Evolutionary conservation across 2,329 filamentous ascomycete genomes (phyloP), one percentile per base, ranked within the genome.

Genomic region (Graphium sp.): DNA sequence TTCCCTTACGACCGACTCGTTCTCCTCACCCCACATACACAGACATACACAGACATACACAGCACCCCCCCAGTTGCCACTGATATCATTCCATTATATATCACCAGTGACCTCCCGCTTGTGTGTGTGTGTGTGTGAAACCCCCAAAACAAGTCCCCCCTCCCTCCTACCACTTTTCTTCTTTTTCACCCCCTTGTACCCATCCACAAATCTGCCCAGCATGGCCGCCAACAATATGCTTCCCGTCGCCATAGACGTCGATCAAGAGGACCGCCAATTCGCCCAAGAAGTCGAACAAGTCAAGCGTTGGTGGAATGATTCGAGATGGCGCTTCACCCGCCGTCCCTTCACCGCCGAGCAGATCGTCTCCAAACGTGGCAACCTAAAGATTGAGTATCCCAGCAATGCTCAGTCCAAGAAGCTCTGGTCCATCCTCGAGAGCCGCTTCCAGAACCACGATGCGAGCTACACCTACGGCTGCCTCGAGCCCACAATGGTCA

Each of bases 401-500:
- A 89, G 85, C 58, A 92, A 91, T 52, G 60, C 60, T 12, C 76
- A 85, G 57, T 68, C 80, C 26, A 94, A 94, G 68, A 98, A 98
- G 70, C 65, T 95, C 29, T 98, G 85, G 85, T 66, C 66, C 22
- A 85, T 85, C 36, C 62, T 98, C 20, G 89, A 98, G 60, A 57
- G 64, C 21, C 76, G 84, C 40, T 98, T 89, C 64, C 62, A 79
- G 81, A 79, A 67, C 47, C 72, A 73, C 44, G 79, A 89, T 46
- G 81, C 81, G 26, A 91, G 82, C 56, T 92, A 77, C 60, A 98
- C 89, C 33, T 98, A 94, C 49, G 89, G 89, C 46, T 95, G 89
- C 58, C 66, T 98, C 39, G 89, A 98, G 49, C 89, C 89, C 8
- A 93, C 92, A 32, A 94, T 94, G 81, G 70, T 98, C 50, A 95